phyloP scores from a whole-genome alignment of 345 rosid species.

The Ailanthus altissimus region DNA sequence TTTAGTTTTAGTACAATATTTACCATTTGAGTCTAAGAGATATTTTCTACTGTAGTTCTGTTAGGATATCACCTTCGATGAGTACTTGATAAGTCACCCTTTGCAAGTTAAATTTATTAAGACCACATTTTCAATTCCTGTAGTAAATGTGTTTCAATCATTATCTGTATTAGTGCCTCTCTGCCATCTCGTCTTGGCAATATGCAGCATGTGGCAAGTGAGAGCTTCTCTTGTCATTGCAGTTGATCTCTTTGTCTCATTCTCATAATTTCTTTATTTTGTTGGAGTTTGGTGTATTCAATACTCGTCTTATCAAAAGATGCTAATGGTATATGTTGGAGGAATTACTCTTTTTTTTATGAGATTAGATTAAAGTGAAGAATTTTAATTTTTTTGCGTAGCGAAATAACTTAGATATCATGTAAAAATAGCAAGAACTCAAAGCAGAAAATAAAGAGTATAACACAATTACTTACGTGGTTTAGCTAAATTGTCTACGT shows the following conservation, averaged over 20 bases:
- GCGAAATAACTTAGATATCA: too few relatives aligned
- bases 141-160: background rate
- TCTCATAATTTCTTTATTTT: background rate
- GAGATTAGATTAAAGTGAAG: too few relatives aligned
- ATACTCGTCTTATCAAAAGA: background rate
- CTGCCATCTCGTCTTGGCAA: background rate
- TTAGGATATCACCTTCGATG: background rate
- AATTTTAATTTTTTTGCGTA: too few relatives aligned
- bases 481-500: too few relatives aligned
- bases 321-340: background rate
- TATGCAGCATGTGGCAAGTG: background rate
- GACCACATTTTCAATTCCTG: background rate
- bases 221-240: background rate
- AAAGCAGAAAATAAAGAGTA: too few relatives aligned
- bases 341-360: too few relatives aligned
- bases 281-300: background rate
- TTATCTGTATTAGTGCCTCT: background rate
- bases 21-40: background rate
- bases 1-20: background rate
- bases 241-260: background rate
- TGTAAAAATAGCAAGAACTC: too few relatives aligned
- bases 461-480: too few relatives aligned
- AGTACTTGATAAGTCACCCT: background rate
- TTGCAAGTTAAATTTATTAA: background rate
- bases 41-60: background rate